Conservation (phyloP, 1,139 yeast species). For the Pichia inconspicua region DNA sequence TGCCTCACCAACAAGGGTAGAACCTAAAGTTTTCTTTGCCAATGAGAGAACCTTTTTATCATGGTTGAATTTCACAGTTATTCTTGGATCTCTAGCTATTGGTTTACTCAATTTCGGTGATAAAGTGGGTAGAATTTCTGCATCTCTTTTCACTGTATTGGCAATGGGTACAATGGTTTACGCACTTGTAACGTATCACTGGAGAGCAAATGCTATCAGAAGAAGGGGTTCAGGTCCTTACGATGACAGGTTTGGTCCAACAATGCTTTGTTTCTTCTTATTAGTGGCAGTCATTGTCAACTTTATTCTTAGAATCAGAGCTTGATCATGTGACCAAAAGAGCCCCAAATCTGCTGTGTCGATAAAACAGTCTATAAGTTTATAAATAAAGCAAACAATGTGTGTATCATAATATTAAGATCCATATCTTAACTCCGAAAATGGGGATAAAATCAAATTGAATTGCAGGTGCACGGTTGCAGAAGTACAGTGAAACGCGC, state of each 20-base stretch:
- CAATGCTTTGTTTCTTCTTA: conserved; percentile 92
- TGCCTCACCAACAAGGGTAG: conserved; percentile 95
- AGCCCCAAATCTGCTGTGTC: too few species aligned
- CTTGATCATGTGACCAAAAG: conserved; percentile 18
- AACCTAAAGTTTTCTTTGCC: conserved; percentile 97
- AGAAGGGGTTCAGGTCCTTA: conserved; percentile 97
- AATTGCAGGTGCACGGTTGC: too few species aligned
- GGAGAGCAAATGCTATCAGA: conserved; percentile 99
- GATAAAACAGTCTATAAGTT: too few species aligned
- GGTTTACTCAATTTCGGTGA: conserved; percentile 96
- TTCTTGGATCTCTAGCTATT: conserved; percentile 91
- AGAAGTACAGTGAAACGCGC: too few species aligned
- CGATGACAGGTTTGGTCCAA: conserved; percentile 97
- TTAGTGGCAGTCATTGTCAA: conserved; percentile 88
- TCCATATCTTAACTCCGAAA: too few species aligned
- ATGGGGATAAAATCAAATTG: too few species aligned
- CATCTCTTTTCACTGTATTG: conserved; percentile 85
- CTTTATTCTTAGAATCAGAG: conserved; percentile 75
- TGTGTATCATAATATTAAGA: too few species aligned
- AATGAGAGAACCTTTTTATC: conserved; percentile 97
- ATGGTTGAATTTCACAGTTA: conserved; percentile 97
- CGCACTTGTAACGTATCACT: conserved; percentile 91
- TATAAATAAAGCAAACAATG: too few species aligned
- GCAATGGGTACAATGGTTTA: conserved; percentile 98
- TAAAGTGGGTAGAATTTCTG: conserved; percentile 82